These are phyloP conservation scores for Hebeloma cylindrosporum DNA, from an alignment of 768 basidiomycete genomes.

Conservation along the genomic window DNA sequence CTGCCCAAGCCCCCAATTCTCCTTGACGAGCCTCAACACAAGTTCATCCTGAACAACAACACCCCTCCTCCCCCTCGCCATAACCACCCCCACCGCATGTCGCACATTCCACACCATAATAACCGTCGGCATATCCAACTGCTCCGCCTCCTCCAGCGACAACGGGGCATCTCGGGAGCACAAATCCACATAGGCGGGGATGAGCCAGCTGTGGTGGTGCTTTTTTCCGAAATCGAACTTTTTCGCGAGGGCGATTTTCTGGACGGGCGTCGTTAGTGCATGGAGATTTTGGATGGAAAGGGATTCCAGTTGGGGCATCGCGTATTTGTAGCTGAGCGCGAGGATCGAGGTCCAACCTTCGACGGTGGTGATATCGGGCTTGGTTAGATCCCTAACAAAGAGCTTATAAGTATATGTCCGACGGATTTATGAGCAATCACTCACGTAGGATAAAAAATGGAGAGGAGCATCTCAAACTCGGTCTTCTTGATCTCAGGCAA, in stretches of 20 bases:
- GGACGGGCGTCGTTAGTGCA: constrained; percentile 25
- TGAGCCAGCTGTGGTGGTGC: constrained; percentile 31
- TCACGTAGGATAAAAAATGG: constrained; percentile 36
- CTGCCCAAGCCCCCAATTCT: constrained; percentile 19
- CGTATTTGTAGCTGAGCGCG: constrained; percentile 29
- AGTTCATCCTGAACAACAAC: constrained; percentile 2
- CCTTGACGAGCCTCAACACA: constrained; percentile 17
- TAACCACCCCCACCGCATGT: constrained; percentile 24
- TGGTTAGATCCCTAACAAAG: constrained; percentile 27
- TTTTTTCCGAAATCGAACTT: constrained; percentile 27
- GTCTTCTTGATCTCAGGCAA: constrained; percentile 38
- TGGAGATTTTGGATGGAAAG: constrained; percentile 35
- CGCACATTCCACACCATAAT: constrained; percentile 33
- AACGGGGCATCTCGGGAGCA: constrained; percentile 28
- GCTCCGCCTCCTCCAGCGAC: constrained; percentile 27
- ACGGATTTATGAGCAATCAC: constrained; percentile 10
- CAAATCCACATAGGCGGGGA: constrained; percentile 36
- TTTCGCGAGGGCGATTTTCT: constrained; percentile 34
- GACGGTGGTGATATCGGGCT: constrained; percentile 30
- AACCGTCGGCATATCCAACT: constrained; percentile 32
- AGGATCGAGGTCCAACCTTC: constrained; percentile 41
- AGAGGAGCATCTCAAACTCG: constrained; percentile 34
- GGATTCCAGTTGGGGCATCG: constrained; percentile 27
- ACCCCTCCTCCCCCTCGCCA: constrained; percentile 3
- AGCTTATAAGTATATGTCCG: background rate